Conservation (phyloP, 495 filamentous ascomycete species). For the Neurospora sp. region DNA sequence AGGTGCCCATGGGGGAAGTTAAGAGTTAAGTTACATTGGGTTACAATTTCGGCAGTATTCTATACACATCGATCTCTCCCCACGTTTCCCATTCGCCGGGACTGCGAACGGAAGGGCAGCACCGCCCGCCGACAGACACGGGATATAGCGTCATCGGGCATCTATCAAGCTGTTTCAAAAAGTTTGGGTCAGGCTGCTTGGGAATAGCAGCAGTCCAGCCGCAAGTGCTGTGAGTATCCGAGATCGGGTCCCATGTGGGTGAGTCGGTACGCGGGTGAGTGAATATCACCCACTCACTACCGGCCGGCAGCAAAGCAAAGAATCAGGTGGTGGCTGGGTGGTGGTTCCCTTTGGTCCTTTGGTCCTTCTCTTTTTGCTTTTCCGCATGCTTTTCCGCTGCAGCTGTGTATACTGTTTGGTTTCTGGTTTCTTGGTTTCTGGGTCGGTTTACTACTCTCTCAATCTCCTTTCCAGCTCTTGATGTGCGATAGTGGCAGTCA, state of each 20-base stretch:
- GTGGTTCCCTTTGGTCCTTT: background rate
- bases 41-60: too few species aligned
- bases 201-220: background rate
- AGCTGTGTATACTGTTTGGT: background rate
- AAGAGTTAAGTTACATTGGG: too few species aligned
- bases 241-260: background rate
- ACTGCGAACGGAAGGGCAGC: too few species aligned
- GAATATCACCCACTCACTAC: background rate
- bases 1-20: too few species aligned
- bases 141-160: background rate
- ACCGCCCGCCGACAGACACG: background rate
- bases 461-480: background rate
- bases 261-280: too few species aligned
- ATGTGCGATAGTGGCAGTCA: too few species aligned
- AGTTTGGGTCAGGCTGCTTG: background rate
- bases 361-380: background rate
- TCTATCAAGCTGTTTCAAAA: background rate
- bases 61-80: too few species aligned
- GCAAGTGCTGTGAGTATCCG: background rate
- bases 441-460: background rate
- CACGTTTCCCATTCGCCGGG: too few species aligned
- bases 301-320: background rate
- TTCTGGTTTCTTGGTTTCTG: background rate
- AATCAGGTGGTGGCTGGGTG: background rate
- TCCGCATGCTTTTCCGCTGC: background rate